Base-by-base conservation (phyloP, 805 yeast species). In the Starmerella bombicola region DNA sequence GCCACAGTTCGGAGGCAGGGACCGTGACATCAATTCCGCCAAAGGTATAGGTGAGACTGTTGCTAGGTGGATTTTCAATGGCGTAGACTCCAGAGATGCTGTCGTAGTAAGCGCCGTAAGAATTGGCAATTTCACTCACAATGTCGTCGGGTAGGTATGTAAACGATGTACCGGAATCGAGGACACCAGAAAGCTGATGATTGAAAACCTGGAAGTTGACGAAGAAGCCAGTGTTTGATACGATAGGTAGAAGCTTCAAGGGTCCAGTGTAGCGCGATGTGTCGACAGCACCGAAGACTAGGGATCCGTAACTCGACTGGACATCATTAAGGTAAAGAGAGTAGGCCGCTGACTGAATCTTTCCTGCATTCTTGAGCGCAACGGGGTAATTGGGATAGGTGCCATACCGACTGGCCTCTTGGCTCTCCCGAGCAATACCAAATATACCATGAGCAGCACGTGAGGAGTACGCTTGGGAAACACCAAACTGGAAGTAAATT, bases 201-300 rank as follows among this genome's bases (percentile, higher is more conserved):
- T 43, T 47, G 9, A 20, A 18, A 18, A 49, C 47, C 20, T 32
- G 32, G 26, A 46, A 41, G 30, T 44, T 37, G 5, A 45, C 51
- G 22, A 5, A 26, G 38, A 46, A 41, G 15, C 24, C 7, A n/a
- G 10, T 10, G 33, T 15, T 10, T 16, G 22, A n/a, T 2, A 34
- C 20, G 25, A 36, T 6, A 13, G 42, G 41, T 22, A 48, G 28
- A 9, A 32, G 7, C 9, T 37, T 18, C 33, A 69, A 53, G 13
- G 55, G 49, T 23, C 83, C 84, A 0, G 59, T 38, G 55, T 72
- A 78, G 58, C 76, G 76, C 29, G 70, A 62, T 42, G 69, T 71
- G 55, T 79, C 86, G 23, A 80, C 70, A 32, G 76, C 88, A 38
- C 88, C 86, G 60, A 78, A 79, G 3, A 43, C 39, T 2, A 48